Percentiles rank a stretch among this genome's conserved stretches.
phyloP scores from a whole-genome alignment of 768 basidiomycete species.

The Podaxis mareebaensis region DNA sequence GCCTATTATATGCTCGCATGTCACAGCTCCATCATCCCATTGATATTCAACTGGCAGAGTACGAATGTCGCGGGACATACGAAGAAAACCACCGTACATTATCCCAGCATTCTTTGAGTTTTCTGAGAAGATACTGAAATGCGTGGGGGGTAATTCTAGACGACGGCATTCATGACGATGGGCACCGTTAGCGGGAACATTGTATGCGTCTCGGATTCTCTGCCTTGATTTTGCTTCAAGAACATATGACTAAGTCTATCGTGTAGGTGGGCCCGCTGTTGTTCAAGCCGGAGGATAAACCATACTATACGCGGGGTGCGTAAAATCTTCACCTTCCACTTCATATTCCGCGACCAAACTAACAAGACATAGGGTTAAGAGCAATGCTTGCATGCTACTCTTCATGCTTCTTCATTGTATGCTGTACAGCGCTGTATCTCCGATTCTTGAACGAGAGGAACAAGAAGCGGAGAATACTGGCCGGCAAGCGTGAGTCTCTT shows the following conservation, averaged over 20 bases:
- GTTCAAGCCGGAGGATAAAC: slow-evolving; percentile 23
- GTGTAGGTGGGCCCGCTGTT: slow-evolving; percentile 27
- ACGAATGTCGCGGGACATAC: slow-evolving; percentile 37
- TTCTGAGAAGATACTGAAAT: neutral
- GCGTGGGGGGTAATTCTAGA: slow-evolving; percentile 17
- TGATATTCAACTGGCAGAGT: slow-evolving; percentile 34
- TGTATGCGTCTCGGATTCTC: slow-evolving; percentile 16
- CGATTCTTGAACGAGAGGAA: slow-evolving; percentile 23
- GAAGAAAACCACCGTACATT: slow-evolving; percentile 28
- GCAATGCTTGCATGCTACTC: slow-evolving; percentile 21
- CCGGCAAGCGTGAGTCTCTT: slow-evolving; percentile 22
- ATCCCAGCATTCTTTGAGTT: neutral
- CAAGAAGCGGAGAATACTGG: slow-evolving; percentile 19
- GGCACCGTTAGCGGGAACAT: slow-evolving; percentile 28
- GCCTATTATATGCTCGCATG: slow-evolving; percentile 32
- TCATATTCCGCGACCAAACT: no score
- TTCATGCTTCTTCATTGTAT: slow-evolving; percentile 21
- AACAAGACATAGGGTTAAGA: slow-evolving; percentile 2
- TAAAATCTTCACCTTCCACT: neutral
- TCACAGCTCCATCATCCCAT: slow-evolving; percentile 24
- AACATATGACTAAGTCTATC: neutral
- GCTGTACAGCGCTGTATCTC: slow-evolving; percentile 22
- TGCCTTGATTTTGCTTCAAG: neutral
- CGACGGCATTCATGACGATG: slow-evolving; percentile 27
- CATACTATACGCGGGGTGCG: slow-evolving; percentile 23